Evolutionary conservation across 192 early-diverging fungal genomes (phyloP).

Genomic region (Mortierella alpina): DNA sequence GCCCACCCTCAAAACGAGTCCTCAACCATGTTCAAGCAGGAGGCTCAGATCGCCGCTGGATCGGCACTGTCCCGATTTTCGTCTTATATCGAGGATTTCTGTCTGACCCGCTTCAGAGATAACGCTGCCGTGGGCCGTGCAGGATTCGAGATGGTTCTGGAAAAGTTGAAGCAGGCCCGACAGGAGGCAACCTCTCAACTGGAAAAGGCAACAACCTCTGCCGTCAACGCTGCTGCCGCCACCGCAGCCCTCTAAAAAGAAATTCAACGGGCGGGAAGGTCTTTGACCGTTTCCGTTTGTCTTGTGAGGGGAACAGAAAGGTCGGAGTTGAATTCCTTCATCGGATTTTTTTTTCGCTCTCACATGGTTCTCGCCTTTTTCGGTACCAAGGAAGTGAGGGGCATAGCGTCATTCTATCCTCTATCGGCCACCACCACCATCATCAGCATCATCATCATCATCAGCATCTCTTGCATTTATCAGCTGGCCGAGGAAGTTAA

Average conservation of each 20-base stretch:
- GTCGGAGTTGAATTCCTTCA: neutral
- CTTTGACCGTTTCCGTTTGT: no score
- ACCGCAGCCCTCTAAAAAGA: constrained; percentile 30
- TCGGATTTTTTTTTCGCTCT: neutral
- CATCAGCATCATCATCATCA: no score
- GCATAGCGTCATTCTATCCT: neutral
- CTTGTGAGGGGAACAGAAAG: no score
- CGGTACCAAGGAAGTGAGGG: neutral
- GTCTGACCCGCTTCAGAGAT: constrained; percentile 85
- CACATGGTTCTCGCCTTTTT: neutral
- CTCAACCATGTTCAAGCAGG: constrained; percentile 81
- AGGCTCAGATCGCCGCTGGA: constrained; percentile 86
- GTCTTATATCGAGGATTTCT: constrained; percentile 86
- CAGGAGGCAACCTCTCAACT: constrained; percentile 31
- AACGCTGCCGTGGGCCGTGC: constrained; percentile 88
- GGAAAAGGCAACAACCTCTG: constrained; percentile 12
- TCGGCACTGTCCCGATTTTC: constrained; percentile 74
- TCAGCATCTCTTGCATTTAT: no score
- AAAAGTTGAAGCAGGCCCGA: constrained; percentile 59
- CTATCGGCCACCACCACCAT: neutral
- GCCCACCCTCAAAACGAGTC: constrained; percentile 66
- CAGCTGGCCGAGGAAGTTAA: no score
- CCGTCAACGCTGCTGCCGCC: constrained; percentile 12
- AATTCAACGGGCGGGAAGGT: no score
- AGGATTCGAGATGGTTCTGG: constrained; percentile 88